Conservation (phyloP, 2,329 filamentous ascomycete genomes). For the Bimuria novae-zelandiae region DNA sequence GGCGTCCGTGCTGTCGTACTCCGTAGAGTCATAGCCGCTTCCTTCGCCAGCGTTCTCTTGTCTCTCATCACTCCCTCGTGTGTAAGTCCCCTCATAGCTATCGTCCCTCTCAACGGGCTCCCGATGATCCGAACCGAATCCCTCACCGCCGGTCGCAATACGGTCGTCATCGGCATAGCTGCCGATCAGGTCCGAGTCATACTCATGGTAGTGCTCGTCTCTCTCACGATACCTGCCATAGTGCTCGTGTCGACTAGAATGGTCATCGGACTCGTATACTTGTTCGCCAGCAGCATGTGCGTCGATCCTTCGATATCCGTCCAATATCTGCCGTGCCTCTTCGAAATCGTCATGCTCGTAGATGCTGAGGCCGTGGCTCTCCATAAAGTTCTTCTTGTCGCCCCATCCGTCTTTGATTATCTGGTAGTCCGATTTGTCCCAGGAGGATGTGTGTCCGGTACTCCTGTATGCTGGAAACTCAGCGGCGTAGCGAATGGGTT, state of each 20-base stretch:
- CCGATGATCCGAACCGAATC: background rate
- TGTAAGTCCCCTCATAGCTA: no score
- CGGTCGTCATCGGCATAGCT: background rate
- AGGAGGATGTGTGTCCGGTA: background rate
- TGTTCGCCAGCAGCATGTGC: background rate
- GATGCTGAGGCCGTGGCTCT: slow-evolving; percentile 11
- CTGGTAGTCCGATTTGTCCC: slow-evolving; percentile 1
- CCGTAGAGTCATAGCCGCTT: background rate
- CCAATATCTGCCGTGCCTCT: slow-evolving; percentile 4
- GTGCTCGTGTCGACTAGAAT: background rate
- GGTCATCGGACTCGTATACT: background rate
- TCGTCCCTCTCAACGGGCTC: no score
- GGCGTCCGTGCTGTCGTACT: background rate
- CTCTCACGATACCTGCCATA: background rate
- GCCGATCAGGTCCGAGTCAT: background rate
- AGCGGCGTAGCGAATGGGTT: background rate
- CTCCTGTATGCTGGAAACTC: background rate
- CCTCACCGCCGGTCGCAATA: background rate
- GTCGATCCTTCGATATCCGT: slow-evolving; percentile 10
- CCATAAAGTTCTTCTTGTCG: slow-evolving; percentile 15
- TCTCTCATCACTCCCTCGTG: no score
- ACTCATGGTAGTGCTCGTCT: background rate
- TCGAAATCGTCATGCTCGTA: slow-evolving; percentile 11
- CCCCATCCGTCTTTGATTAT: slow-evolving; percentile 16
- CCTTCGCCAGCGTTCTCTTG: no score